Evolutionary conservation across 352 stramenopile genomes (phyloP).

Genomic region (Phytophthora ohioensis): DNA sequence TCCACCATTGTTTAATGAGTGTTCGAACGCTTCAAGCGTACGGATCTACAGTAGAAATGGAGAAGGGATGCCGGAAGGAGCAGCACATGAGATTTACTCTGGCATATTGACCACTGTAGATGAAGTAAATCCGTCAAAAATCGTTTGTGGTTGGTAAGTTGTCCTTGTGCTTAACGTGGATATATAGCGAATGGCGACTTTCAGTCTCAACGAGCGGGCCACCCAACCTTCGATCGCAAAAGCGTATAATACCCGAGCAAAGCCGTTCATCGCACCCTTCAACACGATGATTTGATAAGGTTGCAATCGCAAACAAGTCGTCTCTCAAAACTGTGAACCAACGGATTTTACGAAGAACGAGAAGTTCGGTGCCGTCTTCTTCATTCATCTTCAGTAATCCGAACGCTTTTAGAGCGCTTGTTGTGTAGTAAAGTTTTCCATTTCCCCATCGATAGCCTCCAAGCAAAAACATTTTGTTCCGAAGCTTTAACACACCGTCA

Average conservation of each 20-base stretch:
- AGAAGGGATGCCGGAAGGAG: too few species aligned
- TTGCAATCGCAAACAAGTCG: constrained; percentile 18
- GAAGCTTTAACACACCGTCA: constrained; percentile 17
- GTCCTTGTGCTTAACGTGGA: constrained; percentile 5
- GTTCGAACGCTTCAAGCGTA: too few species aligned
- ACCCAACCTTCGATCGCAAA: constrained; percentile 10
- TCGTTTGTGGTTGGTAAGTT: too few species aligned
- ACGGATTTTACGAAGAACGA: constrained; percentile 28
- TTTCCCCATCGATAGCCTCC: constrained; percentile 22
- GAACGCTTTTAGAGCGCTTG: constrained; percentile 25
- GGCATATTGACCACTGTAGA: too few species aligned
- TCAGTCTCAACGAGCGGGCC: background rate
- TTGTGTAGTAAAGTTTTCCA: constrained; percentile 21
- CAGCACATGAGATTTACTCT: too few species aligned
- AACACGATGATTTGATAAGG: constrained; percentile 8
- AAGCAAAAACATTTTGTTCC: constrained; percentile 30
- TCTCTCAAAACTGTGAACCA: constrained; percentile 19
- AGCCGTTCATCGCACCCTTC: constrained; percentile 6
- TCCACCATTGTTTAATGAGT: too few species aligned
- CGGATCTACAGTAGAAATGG: too few species aligned
- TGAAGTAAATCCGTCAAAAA: too few species aligned
- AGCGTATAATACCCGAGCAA: constrained; percentile 6
- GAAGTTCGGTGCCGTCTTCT: constrained; percentile 15
- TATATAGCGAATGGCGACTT: background rate
- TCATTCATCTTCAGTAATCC: constrained; percentile 19